Percentiles rank a stretch among this genome's conserved stretches.
These are phyloP conservation scores for Agrostemma githago DNA, from an alignment of 148 eudicot species.

Conservation along the genomic window DNA sequence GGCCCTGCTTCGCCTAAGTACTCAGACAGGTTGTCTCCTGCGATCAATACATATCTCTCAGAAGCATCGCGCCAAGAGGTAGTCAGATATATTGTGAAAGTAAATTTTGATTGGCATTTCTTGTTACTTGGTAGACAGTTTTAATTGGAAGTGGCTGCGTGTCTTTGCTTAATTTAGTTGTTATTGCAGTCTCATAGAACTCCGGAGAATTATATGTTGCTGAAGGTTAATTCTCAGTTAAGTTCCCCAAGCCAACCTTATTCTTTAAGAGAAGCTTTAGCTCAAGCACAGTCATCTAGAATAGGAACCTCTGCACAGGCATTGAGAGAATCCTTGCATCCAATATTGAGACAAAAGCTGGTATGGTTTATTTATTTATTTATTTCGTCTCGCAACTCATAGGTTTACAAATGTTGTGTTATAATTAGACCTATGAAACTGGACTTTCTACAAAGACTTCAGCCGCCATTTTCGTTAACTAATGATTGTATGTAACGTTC, in stretches of 20 bases:
- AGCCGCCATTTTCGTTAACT: background rate
- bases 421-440: background rate
- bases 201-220: constrained; percentile 92
- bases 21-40: constrained; percentile 95
- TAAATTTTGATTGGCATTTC: background rate
- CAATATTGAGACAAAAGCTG: constrained; percentile 93
- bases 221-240: constrained; percentile 87
- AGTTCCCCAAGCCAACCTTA: constrained; percentile 99
- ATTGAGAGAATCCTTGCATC: constrained; percentile 93
- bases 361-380: constrained; percentile 24
- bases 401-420: background rate
- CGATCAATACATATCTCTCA: constrained; percentile 82
- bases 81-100: constrained; percentile 5
- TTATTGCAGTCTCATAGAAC: constrained; percentile 80
- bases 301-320: constrained; percentile 96
- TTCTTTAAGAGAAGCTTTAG: constrained; percentile 97
- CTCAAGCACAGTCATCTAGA: constrained; percentile 97
- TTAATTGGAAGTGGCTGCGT: constrained; percentile 6
- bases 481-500: background rate
- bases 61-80: constrained; percentile 99
- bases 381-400: constrained; percentile 1
- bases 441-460: background rate
- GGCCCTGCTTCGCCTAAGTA: constrained; percentile 78
- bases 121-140: constrained; percentile 1
- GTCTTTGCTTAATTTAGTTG: background rate